phyloP scores from a whole-genome alignment of 1,284 basidiomycete species.

The Agaricales sp. region DNA sequence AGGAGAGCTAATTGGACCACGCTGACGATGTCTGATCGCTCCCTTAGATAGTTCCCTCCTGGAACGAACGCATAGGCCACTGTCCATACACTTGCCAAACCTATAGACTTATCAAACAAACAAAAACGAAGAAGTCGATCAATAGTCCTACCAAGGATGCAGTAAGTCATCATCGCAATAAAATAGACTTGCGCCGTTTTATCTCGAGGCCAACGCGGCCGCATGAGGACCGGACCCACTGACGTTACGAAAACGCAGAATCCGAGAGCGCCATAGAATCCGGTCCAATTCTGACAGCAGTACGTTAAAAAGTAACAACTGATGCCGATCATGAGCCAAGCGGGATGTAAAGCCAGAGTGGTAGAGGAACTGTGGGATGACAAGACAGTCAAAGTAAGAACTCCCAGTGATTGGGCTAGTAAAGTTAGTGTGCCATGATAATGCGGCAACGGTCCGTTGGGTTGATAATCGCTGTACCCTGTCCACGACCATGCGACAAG shows the following conservation, averaged over 20 bases:
- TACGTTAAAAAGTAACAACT: conserved; percentile 50
- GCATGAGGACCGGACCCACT: conserved; percentile 46
- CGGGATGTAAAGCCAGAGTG: conserved; percentile 28
- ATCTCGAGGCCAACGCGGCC: conserved; percentile 26
- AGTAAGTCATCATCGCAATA: conserved; percentile 51
- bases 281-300: conserved; percentile 57
- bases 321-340: conserved; percentile 43
- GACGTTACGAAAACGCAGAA: conserved; percentile 64
- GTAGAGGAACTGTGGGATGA: conserved; percentile 11
- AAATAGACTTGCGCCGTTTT: conserved; percentile 39
- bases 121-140: neutral
- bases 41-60: conserved; percentile 69
- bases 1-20: conserved; percentile 38
- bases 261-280: conserved; percentile 64
- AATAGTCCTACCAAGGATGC: conserved; percentile 51
- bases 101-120: neutral
- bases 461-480: conserved; percentile 53
- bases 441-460: conserved; percentile 70
- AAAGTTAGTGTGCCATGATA: conserved; percentile 66
- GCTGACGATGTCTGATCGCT: conserved; percentile 65
- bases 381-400: conserved; percentile 27
- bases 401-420: conserved; percentile 49
- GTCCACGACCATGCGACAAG: conserved; percentile 90
- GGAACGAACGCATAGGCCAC: conserved; percentile 95
- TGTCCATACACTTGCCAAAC: conserved; percentile 59